Evolutionary conservation across 371 early-diverging fungal species (phyloP).

Genomic region (Antonospora locustae): DNA sequence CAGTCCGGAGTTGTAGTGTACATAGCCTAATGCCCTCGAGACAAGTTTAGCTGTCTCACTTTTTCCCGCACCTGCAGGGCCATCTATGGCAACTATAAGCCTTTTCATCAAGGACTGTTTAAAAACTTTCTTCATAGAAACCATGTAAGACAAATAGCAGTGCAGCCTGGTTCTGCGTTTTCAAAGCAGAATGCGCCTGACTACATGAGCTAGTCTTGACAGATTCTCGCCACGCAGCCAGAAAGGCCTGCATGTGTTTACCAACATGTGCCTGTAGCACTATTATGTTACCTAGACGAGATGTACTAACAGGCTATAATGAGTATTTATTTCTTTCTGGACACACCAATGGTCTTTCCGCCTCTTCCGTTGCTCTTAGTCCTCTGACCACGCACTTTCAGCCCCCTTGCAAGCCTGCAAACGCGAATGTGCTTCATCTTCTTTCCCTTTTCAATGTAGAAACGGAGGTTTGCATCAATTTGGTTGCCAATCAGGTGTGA

Average conservation of each 20-base stretch:
- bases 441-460: conserved; percentile 54
- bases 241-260: no score
- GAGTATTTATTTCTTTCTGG: conserved; percentile 80
- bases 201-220: no score
- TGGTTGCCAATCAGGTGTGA: conserved; percentile 78
- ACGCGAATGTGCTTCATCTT: conserved; percentile 50
- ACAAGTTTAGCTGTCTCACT: conserved; percentile 64
- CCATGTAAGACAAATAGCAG: no score
- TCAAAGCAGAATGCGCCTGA: no score
- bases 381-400: conserved; percentile 77
- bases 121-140: no score
- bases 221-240: no score
- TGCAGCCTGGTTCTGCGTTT: no score
- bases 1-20: conserved; percentile 65
- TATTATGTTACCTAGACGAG: no score
- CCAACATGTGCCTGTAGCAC: no score
- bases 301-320: no score
- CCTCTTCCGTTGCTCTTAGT: conserved; percentile 91
- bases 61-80: conserved; percentile 76
- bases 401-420: conserved; percentile 57
- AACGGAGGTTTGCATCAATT: conserved; percentile 58
- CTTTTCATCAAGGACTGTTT: conserved; percentile 28
- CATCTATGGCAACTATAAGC: conserved; percentile 70
- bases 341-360: conserved; percentile 82
- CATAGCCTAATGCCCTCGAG: conserved; percentile 61